A percentile compares a stretch with the other conserved stretches of the same genome.
phyloP scores from a whole-genome alignment of 768 basidiomycete species.

The Hericium alpestre region DNA sequence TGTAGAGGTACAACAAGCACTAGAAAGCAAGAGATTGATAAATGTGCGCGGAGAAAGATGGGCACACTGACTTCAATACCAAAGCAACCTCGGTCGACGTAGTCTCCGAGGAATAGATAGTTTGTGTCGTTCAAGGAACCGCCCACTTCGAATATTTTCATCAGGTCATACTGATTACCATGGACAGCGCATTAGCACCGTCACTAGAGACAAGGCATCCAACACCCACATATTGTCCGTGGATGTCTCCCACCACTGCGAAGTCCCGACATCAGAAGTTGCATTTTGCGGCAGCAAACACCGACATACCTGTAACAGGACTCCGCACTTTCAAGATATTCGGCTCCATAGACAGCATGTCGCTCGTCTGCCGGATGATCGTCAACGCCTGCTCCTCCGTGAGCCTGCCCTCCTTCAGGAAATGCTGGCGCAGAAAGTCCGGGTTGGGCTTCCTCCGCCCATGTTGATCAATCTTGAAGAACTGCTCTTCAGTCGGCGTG shows the following conservation, averaged over 20 bases:
- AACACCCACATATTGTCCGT: conserved; percentile 78
- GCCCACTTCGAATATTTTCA: conserved; percentile 94
- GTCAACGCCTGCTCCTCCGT: conserved; percentile 75
- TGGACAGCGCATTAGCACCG: background rate
- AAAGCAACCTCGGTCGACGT: conserved; percentile 91
- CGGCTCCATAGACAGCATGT: conserved; percentile 57
- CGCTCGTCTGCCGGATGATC: conserved; percentile 60
- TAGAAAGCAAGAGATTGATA: background rate
- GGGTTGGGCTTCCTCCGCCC: conserved; percentile 60
- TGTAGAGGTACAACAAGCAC: conserved; percentile 54
- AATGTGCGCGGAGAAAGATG: background rate
- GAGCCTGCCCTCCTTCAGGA: conserved; percentile 72
- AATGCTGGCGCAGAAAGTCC: conserved; percentile 76
- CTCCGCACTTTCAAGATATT: conserved; percentile 80
- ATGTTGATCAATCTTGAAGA: conserved; percentile 44
- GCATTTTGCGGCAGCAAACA: conserved; percentile 5
- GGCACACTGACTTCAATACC: conserved; percentile 44
- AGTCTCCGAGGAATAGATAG: conserved; percentile 91
- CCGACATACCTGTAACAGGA: conserved; percentile 73
- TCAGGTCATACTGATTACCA: conserved; percentile 69
- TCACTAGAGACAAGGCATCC: background rate
- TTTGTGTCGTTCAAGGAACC: conserved; percentile 69
- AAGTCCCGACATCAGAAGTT: background rate
- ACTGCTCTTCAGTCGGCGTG: conserved; percentile 63
- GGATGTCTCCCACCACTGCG: conserved; percentile 88